Percentiles rank a stretch among this genome's conserved stretches.
These are phyloP conservation scores for Dactylellina parvicollis DNA, from an alignment of 2,329 filamentous ascomycete species.

Conservation along the genomic window DNA sequence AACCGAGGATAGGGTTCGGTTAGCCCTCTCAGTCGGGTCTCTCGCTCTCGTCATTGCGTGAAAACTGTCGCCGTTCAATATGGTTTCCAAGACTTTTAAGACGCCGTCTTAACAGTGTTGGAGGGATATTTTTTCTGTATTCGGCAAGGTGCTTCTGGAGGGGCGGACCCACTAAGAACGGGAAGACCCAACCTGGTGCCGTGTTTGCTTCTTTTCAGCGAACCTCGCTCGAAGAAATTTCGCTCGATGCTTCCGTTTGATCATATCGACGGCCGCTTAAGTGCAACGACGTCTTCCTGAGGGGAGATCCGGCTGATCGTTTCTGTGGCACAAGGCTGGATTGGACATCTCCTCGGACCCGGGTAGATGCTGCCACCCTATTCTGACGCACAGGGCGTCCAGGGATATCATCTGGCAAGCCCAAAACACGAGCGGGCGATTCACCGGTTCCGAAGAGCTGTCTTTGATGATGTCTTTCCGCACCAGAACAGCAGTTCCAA, in stretches of 20 bases:
- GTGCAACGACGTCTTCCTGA: slow-evolving; percentile 12
- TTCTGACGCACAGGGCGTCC: slow-evolving; percentile 2
- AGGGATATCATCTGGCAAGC: neutral
- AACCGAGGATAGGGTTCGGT: neutral
- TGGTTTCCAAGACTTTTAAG: slow-evolving; percentile 53
- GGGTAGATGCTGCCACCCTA: slow-evolving; percentile 6
- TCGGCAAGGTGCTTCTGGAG: slow-evolving; percentile 17
- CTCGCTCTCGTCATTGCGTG: slow-evolving; percentile 32
- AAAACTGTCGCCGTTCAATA: slow-evolving; percentile 36
- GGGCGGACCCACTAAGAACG: slow-evolving; percentile 53
- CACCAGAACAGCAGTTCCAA: slow-evolving; percentile 22
- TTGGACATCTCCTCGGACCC: slow-evolving; percentile 44
- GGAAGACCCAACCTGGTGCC: slow-evolving; percentile 46
- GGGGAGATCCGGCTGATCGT: slow-evolving; percentile 47
- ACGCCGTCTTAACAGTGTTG: slow-evolving; percentile 43
- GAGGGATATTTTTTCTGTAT: slow-evolving; percentile 46
- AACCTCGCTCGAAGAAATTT: slow-evolving; percentile 15
- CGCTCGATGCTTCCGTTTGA: slow-evolving; percentile 11
- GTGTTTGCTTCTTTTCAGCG: slow-evolving; percentile 37
- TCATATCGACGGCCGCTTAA: slow-evolving; percentile 2
- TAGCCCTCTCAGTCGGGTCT: slow-evolving; percentile 8
- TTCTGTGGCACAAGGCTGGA: slow-evolving; percentile 40
- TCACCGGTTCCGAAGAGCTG: slow-evolving; percentile 40
- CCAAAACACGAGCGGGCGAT: neutral
- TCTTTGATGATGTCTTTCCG: slow-evolving; percentile 8